phyloP scores from a whole-genome alignment of 352 stramenopile genomes.

The Globisporangium parvum region DNA sequence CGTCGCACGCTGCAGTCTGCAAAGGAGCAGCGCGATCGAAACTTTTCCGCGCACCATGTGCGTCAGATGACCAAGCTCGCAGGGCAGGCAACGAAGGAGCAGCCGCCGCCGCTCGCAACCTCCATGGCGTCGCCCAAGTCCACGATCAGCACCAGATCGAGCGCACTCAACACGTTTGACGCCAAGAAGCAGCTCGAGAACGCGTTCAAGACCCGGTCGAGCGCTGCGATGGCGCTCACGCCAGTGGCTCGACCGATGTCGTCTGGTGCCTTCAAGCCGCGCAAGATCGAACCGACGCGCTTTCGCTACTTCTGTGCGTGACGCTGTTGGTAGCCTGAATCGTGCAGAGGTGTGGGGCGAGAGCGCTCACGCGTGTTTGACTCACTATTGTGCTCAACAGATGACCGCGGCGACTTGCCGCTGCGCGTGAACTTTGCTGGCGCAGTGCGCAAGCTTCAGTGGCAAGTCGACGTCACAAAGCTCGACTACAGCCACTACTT shows the following conservation, averaged over 20 bases:
- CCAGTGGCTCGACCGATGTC: slow-evolving; percentile 35
- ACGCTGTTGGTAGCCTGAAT: background rate
- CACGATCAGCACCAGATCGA: slow-evolving; percentile 19
- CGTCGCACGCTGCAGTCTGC: slow-evolving; percentile 25
- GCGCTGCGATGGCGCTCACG: slow-evolving; percentile 2
- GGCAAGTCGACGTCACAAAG: slow-evolving; percentile 52
- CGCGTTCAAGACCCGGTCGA: slow-evolving; percentile 18
- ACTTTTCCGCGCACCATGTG: slow-evolving; percentile 39
- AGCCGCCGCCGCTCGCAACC: too few species aligned
- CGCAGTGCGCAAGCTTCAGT: slow-evolving; percentile 69
- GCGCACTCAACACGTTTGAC: slow-evolving; percentile 18
- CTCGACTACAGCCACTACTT: slow-evolving; percentile 87
- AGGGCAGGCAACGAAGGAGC: background rate
- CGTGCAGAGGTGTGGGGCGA: background rate
- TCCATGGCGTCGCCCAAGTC: slow-evolving; percentile 9
- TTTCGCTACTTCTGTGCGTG: slow-evolving; percentile 81
- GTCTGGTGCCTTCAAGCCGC: slow-evolving; percentile 48
- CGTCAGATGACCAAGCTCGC: slow-evolving; percentile 47
- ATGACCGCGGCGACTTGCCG: slow-evolving; percentile 66
- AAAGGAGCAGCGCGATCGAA: slow-evolving; percentile 19
- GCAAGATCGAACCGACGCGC: slow-evolving; percentile 65
- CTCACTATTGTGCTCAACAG: slow-evolving; percentile 16
- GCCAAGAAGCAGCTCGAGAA: slow-evolving; percentile 25
- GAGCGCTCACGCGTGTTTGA: background rate
- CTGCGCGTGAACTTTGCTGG: slow-evolving; percentile 71